Conservation (phyloP, 2,329 filamentous ascomycete genomes). For the Gliomastix tumulicola region DNA sequence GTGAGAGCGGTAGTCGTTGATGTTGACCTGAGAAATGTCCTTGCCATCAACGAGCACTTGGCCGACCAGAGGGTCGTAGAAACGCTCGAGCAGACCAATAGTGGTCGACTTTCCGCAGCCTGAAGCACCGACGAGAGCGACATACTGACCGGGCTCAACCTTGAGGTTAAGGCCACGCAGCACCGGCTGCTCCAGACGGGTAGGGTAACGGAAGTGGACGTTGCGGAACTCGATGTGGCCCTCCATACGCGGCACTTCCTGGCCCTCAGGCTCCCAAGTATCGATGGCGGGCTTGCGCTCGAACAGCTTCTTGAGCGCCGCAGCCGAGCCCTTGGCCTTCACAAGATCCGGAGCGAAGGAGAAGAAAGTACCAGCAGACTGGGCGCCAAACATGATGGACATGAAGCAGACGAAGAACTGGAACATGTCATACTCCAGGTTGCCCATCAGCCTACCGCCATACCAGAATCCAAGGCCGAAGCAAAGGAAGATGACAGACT, state of each 20-base stretch:
- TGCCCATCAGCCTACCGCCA: slow-evolving; percentile 68
- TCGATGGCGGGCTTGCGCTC: slow-evolving; percentile 3
- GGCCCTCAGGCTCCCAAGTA: slow-evolving; percentile 1
- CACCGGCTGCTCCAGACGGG: slow-evolving; percentile 16
- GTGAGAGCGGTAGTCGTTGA: slow-evolving; percentile 86
- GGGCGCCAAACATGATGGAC: slow-evolving; percentile 57
- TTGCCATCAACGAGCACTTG: slow-evolving; percentile 74
- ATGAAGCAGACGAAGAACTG: slow-evolving; percentile 69
- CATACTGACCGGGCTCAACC: slow-evolving; percentile 69
- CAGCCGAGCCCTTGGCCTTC: slow-evolving; percentile 2
- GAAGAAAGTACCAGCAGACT: slow-evolving; percentile 12
- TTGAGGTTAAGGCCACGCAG: slow-evolving; percentile 20
- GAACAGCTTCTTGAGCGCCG: slow-evolving; percentile 1
- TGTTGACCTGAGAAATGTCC: slow-evolving; percentile 73
- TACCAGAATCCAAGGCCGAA: slow-evolving; percentile 93
- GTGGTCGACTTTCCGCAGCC: slow-evolving; percentile 94
- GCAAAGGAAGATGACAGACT: slow-evolving; percentile 72
- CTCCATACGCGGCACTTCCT: neutral
- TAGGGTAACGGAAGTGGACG: slow-evolving; percentile 45
- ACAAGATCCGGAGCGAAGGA: slow-evolving; percentile 3
- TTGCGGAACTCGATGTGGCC: slow-evolving; percentile 58
- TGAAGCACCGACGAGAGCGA: slow-evolving; percentile 87
- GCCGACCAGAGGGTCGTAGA: slow-evolving; percentile 84
- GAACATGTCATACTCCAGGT: slow-evolving; percentile 44
- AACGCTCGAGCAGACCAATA: slow-evolving; percentile 85